Evolutionary conservation across 2,329 filamentous ascomycete species (phyloP), one percentile per base, ranked within the genome.

Genomic region (Fusarium albidum): DNA sequence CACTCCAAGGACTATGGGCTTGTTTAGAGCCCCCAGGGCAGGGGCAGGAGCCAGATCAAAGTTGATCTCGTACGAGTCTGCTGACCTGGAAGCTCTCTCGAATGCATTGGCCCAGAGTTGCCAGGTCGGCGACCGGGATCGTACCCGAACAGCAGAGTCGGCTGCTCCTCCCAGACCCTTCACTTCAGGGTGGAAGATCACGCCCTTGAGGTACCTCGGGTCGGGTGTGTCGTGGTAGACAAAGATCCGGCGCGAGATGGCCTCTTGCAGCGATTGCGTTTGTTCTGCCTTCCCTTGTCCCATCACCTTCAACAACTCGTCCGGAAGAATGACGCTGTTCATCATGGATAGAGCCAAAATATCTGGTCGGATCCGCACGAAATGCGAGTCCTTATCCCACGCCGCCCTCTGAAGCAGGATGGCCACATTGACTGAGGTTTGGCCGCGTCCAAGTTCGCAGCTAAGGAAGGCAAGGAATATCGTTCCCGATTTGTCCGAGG

Each of bases 381-480:
- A 70, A 12, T 65, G 49, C 1, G 67, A 56, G 7, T 68, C 60
- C 35, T 59, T 69, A 11, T 68, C 63, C 68, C 68, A 69, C 6
- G 67, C 56, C 9, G 62, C 59, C 27, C 61, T 61, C 32, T 70
- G 68, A 3, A 70, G 61, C 7, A 77, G 27, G 3, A 70, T 67
- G 1, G 66, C 60, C 1, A 65, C 63, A 13, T 52, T 65, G 29
- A 65, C 58, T 1, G 63, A 60, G 5, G 52, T 57, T 5, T 66
- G 57, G 1, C 63, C 65, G 7, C 56, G 49, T 18, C 67, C 56
- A 12, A 70, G 55, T 15, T 70, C 68, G 46, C 68, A 70, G 49
- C 66, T 69, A 10, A 70, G 41, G 25, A 68, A 63, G 6, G 64
- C 68, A 6, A 70, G 37, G 29, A 68, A 70, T 18, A 70, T 62